Percentiles rank a stretch among this genome's conserved stretches.
Conservation (phyloP, 2,329 filamentous ascomycete species). For the Penicillium sp. region DNA sequence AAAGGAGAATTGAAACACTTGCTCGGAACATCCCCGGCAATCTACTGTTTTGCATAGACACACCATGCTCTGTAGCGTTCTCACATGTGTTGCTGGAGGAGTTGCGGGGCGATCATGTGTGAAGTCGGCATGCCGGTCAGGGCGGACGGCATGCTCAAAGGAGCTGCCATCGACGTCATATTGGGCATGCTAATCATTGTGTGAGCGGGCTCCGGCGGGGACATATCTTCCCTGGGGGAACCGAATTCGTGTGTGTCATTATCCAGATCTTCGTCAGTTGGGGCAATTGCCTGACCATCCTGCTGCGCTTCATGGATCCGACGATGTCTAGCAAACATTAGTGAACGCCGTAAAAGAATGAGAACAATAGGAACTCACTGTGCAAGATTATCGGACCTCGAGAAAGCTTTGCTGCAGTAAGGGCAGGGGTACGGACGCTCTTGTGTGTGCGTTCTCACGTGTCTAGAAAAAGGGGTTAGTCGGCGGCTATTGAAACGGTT, state of each 20-base stretch:
- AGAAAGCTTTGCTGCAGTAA: slow-evolving; percentile 98
- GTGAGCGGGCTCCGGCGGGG: slow-evolving; percentile 44
- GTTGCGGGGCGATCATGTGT: slow-evolving; percentile 44
- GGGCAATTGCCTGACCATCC: slow-evolving; percentile 48
- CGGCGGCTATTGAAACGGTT: slow-evolving; percentile 49
- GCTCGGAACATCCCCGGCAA: neutral
- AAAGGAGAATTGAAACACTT: neutral
- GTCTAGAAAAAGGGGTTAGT: slow-evolving; percentile 62
- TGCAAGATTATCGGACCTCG: slow-evolving; percentile 95
- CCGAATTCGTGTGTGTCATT: slow-evolving; percentile 84
- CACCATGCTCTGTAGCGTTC: neutral
- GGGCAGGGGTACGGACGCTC: slow-evolving; percentile 98
- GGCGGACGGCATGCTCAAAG: slow-evolving; percentile 36
- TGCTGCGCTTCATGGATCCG: slow-evolving; percentile 76
- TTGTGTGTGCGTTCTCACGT: slow-evolving; percentile 98
- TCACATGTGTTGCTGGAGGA: slow-evolving; percentile 43
- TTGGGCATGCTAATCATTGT: slow-evolving; percentile 32
- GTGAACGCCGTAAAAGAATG: slow-evolving; percentile 9
- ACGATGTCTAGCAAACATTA: slow-evolving; percentile 56
- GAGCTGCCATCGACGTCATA: slow-evolving; percentile 36
- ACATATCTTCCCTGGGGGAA: slow-evolving; percentile 74
- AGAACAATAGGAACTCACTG: slow-evolving; percentile 61
- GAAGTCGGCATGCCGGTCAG: slow-evolving; percentile 39
- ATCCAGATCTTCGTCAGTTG: slow-evolving; percentile 77
- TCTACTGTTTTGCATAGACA: neutral